These are phyloP conservation scores for Neurospora tetrasperma DNA, from an alignment of 495 filamentous ascomycete species.

Conservation along the genomic window DNA sequence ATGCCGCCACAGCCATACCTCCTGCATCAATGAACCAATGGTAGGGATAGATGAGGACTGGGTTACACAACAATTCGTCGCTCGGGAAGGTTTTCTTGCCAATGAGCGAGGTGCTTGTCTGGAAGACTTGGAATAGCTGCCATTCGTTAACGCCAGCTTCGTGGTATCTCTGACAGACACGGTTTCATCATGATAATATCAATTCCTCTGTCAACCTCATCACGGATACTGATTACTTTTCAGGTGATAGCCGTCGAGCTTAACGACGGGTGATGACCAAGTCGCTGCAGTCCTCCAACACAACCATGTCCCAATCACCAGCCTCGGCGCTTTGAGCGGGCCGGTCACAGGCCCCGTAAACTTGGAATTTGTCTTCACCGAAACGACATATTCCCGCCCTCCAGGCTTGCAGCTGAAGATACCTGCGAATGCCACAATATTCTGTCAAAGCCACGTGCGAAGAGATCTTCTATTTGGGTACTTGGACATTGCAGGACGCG, in stretches of 20 bases:
- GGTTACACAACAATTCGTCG: not conserved
- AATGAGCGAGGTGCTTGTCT: slow-evolving; percentile 10
- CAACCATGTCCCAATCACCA: not conserved
- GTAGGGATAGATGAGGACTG: not conserved
- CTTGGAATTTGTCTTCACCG: not conserved
- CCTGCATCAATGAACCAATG: not conserved
- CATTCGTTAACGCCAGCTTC: slow-evolving; percentile 12
- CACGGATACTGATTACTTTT: not conserved
- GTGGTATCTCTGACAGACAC: slow-evolving; percentile 22
- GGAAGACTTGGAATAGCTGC: slow-evolving; percentile 7
- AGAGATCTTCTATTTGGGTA: not conserved
- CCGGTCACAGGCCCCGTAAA: not conserved
- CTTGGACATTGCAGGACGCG: not conserved
- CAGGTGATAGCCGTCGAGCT: not conserved
- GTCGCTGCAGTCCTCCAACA: not conserved
- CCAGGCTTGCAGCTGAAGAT: not conserved
- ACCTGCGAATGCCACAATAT: not conserved
- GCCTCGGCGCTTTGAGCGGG: not conserved
- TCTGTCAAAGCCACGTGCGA: not conserved
- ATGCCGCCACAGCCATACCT: not conserved
- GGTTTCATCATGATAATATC: slow-evolving; percentile 19
- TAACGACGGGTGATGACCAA: not conserved
- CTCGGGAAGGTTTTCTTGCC: not conserved
- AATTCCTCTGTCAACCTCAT: not conserved
- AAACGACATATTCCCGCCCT: not conserved